Conservation (phyloP, 2,329 filamentous ascomycete genomes). For the Clathrospora elynae region DNA sequence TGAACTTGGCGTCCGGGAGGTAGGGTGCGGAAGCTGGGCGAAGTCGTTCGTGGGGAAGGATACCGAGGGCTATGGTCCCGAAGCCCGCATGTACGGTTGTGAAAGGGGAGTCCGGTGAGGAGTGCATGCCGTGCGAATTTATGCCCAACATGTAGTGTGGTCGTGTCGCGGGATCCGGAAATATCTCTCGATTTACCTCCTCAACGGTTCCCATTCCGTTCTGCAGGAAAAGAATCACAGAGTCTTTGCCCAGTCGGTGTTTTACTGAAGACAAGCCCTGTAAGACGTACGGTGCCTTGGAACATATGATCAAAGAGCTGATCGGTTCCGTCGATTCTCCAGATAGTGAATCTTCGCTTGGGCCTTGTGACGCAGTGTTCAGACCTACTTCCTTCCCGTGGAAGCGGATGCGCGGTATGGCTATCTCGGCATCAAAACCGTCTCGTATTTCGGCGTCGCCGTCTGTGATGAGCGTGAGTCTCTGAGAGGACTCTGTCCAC, state of each 20-base stretch:
- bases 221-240: constrained; percentile 76
- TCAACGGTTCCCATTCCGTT: constrained; percentile 87
- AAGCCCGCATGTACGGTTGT: constrained; percentile 62
- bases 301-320: constrained; percentile 75
- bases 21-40: constrained; percentile 33
- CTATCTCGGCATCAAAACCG: constrained; percentile 55
- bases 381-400: constrained; percentile 47
- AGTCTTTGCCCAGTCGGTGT: constrained; percentile 68
- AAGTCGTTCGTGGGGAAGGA: constrained; percentile 52
- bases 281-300: constrained; percentile 74
- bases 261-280: constrained; percentile 68
- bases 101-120: constrained; percentile 53
- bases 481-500: constrained; percentile 54
- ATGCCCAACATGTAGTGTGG: constrained; percentile 79
- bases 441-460: constrained; percentile 46
- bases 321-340: constrained; percentile 59
- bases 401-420: constrained; percentile 41
- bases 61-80: constrained; percentile 63
- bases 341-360: constrained; percentile 8
- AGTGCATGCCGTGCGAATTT: constrained; percentile 63
- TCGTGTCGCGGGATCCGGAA: constrained; percentile 66
- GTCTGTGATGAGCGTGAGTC: constrained; percentile 55
- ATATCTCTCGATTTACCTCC: constrained; percentile 71
- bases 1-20: constrained; percentile 22
- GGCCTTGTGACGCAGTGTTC: constrained; percentile 15